Base-by-base conservation (phyloP, 176 grass and related monocot genomes). In the Zea luxurians region DNA sequence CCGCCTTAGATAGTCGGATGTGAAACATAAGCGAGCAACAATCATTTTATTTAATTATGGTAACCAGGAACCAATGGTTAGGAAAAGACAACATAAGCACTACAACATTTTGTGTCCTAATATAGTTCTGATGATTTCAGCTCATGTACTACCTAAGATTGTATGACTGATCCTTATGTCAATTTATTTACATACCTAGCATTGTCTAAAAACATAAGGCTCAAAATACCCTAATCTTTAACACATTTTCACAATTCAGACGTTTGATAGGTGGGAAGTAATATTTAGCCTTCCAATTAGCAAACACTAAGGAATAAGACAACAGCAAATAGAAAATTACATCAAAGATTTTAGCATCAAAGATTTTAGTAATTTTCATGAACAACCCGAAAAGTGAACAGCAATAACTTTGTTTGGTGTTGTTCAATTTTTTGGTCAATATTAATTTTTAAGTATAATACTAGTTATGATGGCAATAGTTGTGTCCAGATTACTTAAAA, bases 391-490 rank as follows among this genome's bases (percentile, higher is more conserved):
- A 35, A 36, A 49, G 10, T 70, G 46, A 36, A 36, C 4, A 12
- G 11, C 2, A 49, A 70, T 72, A 52, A 52, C 13, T 16, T 16
- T 17, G 37, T 27, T 38, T 7, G 9, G 16, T 52, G 61, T 40
- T 11, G 4, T 78, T 66, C 5, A 52, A 7, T 11, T 73, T 52
- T 78, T 34, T 48, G 43, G 8, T 47, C 43, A 37, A 63, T 1
- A 21, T 37, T 64, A 48, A n/a, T 13, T 0, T 65, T 37, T 18
- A 6, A 50, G 37, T 38, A 37, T 78, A n/a, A n/a, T 38, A 40
- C 34, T 65, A 66, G 17, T 78, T 52, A 5, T 18, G 5, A 78
- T 66, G 75, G 15, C 36, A 78, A 65, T 66, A 66, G 35, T 50
- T 65, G 16, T 48, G 35, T 40, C 16, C 61, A 9, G 8, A 64